Evolutionary conservation across 2,329 filamentous ascomycete genomes (phyloP), one percentile per base, ranked within the genome.

Genomic region (Rachicladosporium sp.): DNA sequence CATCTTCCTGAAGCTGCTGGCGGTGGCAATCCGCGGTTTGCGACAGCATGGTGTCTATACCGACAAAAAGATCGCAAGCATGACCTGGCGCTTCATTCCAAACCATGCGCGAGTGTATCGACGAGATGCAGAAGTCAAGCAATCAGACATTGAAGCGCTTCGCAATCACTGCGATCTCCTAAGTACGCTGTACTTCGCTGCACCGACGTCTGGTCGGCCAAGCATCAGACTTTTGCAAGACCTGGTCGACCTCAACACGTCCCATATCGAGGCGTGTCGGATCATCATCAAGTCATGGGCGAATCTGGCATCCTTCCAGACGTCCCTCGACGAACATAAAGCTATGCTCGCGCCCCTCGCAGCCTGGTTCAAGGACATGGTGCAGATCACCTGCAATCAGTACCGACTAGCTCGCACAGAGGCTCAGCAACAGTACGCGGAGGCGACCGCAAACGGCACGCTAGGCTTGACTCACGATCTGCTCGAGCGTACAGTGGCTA

Each of bases 91-190:
- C 15, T 63, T 73, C 15, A 63, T 76, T 27, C 75, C 75, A 3
- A 78, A 76, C 41, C 73, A 78, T 51, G 72, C 71, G 3, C 68
- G 73, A n/a, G 67, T 60, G 4, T 75, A 76, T 52, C 71, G 67
- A 2, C 78, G 77, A 50, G 74, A 78, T 21, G 61, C 71, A 43
- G 57, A 64, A 4, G 53, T 78, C 10, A 63, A 62, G 23, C 63
- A 69, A 38, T 63, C 68, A 41, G 73, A 74, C 45, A 57, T 78
- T 9, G 67, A 72, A 37, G 72, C 74, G 1, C 57, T 78, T 34
- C 67, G 73, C 35, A 79, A 78, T 46, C 73, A 79, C 43, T 73
- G 77, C 46, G 73, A 78, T 49, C 60, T 79, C 10, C 62, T 79
- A 0, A 73, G 69, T 40, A 73, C 71, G 3, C 59, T 79, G 10